Evolutionary conservation across 441 rosid genomes (phyloP), one percentile per base, ranked within the genome.

Genomic region (Bruguiera hainesii): DNA sequence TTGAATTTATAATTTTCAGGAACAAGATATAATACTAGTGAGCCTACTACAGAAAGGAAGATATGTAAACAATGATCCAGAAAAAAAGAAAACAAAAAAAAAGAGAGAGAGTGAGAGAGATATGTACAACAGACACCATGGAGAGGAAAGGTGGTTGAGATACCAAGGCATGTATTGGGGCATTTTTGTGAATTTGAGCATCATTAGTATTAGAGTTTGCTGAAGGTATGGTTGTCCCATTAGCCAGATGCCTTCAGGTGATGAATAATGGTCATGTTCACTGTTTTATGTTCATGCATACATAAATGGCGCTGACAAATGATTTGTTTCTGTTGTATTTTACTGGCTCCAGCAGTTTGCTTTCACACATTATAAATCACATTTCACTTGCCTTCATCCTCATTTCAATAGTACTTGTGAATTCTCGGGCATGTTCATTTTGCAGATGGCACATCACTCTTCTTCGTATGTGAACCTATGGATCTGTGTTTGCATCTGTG

Each of bases 401-500:
- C 42, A 29, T 60, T 23, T n/a, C 30, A 2, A 10, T 13, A 1
- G 25, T 20, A 19, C 49, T 25, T 58, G 26, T 26, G 58, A 26
- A 25, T 60, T 6, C 30, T 55, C 19, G 31, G 62, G 46, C 25
- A 30, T 20, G 63, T 56, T 63, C n/a, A 4, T 28, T 31, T 58
- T 20, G 48, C 30, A 6, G 29, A 33, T 28, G 42, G 58, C 35
- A 19, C 70, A 21, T 15, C 51, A 25, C 51, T 6, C 61, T 16
- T 21, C 6, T 6, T 42, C 18, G 20, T 52, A n/a, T 26, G 2
- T 19, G 46, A 57, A 58, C 50, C 59, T 57, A 58, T 51, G 21
- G 29, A 29, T 69, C 37, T 52, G 23, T 46, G 16, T 52, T 64
- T 74, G 56, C 56, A 29, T 60, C 30, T 55, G 56, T 82, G 77